Conservation (phyloP, 352 stramenopile genomes). For the Globisporangium irregulare region DNA sequence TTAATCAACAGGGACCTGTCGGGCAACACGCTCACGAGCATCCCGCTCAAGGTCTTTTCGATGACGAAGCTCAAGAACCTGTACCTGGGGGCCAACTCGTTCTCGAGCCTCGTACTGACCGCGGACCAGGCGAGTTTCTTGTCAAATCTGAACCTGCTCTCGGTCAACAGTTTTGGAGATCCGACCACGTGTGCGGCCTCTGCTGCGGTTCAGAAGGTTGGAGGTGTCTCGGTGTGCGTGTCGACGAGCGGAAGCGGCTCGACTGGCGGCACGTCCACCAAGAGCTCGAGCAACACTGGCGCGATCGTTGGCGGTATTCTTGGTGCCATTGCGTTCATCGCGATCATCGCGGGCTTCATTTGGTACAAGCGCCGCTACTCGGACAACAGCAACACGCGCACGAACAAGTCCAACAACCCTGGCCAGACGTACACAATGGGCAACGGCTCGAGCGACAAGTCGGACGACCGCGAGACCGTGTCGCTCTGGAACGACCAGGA, state of each 20-base stretch:
- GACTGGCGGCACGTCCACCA: slow-evolving; percentile 2
- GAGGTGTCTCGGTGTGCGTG: slow-evolving; percentile 34
- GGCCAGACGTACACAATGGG: slow-evolving; percentile 9
- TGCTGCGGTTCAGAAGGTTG: slow-evolving; percentile 23
- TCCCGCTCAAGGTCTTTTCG: slow-evolving; percentile 45
- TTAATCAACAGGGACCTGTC: slow-evolving; percentile 38
- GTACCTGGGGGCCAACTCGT: slow-evolving; percentile 50
- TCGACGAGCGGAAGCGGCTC: slow-evolving; percentile 15
- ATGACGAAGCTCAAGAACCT: slow-evolving; percentile 42
- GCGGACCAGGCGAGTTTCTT: slow-evolving; percentile 27
- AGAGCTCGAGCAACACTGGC: slow-evolving; percentile 21
- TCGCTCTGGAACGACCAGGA: slow-evolving; percentile 51
- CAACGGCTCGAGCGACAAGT: slow-evolving; percentile 4
- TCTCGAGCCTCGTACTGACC: slow-evolving; percentile 35
- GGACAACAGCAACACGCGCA: slow-evolving; percentile 4
- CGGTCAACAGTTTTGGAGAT: slow-evolving; percentile 34
- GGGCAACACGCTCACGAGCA: slow-evolving; percentile 47
- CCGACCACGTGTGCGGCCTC: slow-evolving; percentile 25
- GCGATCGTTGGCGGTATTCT: slow-evolving; percentile 40
- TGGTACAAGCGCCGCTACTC: slow-evolving; percentile 27
- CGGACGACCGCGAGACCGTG: slow-evolving; percentile 6
- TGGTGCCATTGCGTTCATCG: slow-evolving; percentile 34
- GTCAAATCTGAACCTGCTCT: slow-evolving; percentile 35
- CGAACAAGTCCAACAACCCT: slow-evolving; percentile 11
- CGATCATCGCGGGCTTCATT: slow-evolving; percentile 24